Evolutionary conservation across 2,329 filamentous ascomycete genomes (phyloP).

Genomic region (Paraphaeosphaeria sporulosa): DNA sequence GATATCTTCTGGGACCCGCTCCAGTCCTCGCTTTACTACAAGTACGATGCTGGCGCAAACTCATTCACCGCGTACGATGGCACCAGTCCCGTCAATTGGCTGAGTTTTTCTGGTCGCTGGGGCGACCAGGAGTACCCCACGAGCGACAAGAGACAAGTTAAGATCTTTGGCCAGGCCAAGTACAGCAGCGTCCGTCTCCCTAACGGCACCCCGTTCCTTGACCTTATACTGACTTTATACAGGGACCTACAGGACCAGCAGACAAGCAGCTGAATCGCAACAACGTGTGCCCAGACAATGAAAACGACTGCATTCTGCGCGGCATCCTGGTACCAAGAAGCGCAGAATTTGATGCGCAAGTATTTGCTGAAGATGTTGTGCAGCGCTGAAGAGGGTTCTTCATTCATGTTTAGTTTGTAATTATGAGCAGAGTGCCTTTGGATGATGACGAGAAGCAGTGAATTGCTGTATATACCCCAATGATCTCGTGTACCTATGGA

Average conservation of each 20-base stretch:
- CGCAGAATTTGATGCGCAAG: conserved; percentile 12
- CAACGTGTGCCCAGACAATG: conserved; percentile 64
- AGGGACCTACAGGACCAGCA: conserved; percentile 67
- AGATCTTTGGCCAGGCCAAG: conserved; percentile 42
- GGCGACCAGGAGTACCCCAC: conserved; percentile 67
- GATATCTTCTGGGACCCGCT: conserved; percentile 69
- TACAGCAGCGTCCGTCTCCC: background rate
- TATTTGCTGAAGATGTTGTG: conserved; percentile 22
- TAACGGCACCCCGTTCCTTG: background rate
- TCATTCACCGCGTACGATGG: conserved; percentile 59
- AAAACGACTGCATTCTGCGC: conserved; percentile 54
- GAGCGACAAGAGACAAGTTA: conserved; percentile 59
- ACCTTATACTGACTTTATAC: background rate
- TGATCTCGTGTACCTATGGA: background rate
- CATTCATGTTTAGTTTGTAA: background rate
- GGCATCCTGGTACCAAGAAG: conserved; percentile 47
- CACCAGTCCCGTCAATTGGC: conserved; percentile 59
- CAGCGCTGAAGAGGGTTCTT: background rate
- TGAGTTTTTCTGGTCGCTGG: conserved; percentile 67
- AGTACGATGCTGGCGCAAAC: conserved; percentile 53
- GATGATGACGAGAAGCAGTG: background rate
- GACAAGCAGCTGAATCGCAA: conserved; percentile 65
- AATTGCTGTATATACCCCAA: background rate
- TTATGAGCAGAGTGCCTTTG: background rate
- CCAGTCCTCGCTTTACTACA: conserved; percentile 63